phyloP scores from a whole-genome alignment of 768 basidiomycete genomes.

The Sutorius australiensis region DNA sequence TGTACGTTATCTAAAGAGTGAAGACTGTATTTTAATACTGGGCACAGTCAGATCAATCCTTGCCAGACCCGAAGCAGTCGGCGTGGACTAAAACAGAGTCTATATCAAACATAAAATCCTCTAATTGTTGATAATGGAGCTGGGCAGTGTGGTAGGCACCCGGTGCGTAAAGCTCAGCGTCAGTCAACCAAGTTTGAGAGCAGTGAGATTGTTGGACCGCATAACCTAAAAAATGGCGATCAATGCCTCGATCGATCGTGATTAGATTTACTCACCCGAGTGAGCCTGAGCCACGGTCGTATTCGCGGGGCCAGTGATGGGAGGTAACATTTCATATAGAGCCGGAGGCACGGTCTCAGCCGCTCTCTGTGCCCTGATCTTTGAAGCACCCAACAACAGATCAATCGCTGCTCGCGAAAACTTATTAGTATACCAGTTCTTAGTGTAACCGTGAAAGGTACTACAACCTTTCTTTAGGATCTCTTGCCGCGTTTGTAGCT shows the following conservation, averaged over 20 bases:
- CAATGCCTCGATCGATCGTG: background rate
- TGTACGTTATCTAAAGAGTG: background rate
- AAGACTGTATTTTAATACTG: background rate
- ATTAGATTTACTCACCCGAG: background rate
- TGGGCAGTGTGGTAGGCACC: background rate
- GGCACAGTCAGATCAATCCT: background rate
- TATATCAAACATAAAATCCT: background rate
- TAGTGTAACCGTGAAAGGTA: background rate
- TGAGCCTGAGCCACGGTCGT: background rate
- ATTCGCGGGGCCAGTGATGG: background rate
- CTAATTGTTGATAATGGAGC: background rate
- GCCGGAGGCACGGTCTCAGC: background rate
- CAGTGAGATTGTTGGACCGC: background rate
- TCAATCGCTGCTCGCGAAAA: conserved; percentile 1
- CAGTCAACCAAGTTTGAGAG: background rate
- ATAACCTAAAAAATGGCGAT: conserved; percentile 1
- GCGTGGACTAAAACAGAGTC: background rate
- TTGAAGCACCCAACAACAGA: background rate
- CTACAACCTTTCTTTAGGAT: conserved; percentile 20
- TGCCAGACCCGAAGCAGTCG: background rate
- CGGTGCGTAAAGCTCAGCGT: background rate
- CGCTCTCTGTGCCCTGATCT: background rate
- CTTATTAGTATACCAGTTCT: conserved; percentile 4
- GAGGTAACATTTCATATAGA: background rate
- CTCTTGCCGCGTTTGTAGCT: conserved; percentile 18